Conservation (phyloP, 208 protist genomes). For the Leishmania tropica region DNA sequence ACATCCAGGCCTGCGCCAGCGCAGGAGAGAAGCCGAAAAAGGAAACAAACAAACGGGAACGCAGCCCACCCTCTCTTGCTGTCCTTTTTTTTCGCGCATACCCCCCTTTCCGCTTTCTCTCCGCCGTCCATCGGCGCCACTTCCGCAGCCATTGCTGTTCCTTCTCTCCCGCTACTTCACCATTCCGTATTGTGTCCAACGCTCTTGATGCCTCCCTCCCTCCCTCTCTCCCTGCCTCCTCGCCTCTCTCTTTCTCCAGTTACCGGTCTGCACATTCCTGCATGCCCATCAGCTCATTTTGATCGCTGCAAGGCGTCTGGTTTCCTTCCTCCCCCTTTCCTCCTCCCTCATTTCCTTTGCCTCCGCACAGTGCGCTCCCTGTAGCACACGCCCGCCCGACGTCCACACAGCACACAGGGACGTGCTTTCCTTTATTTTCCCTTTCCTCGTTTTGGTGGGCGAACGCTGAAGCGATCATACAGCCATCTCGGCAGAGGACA, state of each 20-base stretch:
- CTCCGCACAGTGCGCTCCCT: neutral
- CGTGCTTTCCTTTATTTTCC: neutral
- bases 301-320: neutral
- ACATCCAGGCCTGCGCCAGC: neutral
- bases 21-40: neutral
- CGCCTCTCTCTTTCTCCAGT: neutral
- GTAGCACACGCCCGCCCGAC: neutral
- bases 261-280: neutral
- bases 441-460: neutral
- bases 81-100: neutral
- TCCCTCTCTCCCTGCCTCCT: neutral
- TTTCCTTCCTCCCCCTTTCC: too few species aligned
- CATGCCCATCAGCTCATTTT: neutral
- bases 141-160: neutral
- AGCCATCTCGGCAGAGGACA: neutral
- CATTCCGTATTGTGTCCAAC: neutral
- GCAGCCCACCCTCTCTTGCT: neutral
- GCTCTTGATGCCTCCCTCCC: neutral
- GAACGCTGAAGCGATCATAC: neutral
- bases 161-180: neutral
- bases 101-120: neutral
- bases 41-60: neutral
- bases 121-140: neutral
- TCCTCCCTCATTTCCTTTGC: neutral
- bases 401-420: neutral